phyloP scores from a whole-genome alignment of 2,329 filamentous ascomycete species.

The Epichloe aotearoae region DNA sequence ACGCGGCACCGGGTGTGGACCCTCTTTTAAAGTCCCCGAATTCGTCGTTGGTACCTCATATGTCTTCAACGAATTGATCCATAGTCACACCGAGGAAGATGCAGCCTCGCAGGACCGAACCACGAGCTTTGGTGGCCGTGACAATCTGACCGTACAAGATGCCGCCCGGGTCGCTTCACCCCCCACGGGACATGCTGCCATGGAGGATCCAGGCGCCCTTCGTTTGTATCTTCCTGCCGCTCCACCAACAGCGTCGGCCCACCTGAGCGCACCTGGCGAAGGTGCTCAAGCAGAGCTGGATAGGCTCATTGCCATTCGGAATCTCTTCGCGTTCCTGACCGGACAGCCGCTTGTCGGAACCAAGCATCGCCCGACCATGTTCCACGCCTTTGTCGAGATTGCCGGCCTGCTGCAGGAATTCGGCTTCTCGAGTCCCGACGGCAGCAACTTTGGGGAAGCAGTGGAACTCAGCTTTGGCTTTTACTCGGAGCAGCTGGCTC shows the following conservation, averaged over 20 bases:
- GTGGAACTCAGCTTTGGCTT: conserved; percentile 54
- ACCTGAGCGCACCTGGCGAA: conserved; percentile 20
- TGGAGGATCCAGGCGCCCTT: conserved; percentile 25
- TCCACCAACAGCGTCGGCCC: conserved; percentile 23
- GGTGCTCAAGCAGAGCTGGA: conserved; percentile 31
- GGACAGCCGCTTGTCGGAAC: conserved; percentile 51
- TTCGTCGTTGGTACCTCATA: conserved; percentile 40
- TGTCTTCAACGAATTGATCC: conserved; percentile 39
- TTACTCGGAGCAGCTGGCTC: conserved; percentile 62
- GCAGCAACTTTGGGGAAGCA: conserved; percentile 44
- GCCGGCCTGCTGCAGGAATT: conserved; percentile 41
- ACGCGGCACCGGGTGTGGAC: conserved; percentile 32
- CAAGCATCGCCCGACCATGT: conserved; percentile 35
- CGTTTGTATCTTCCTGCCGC: conserved; percentile 41
- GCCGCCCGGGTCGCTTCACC: conserved; percentile 27
- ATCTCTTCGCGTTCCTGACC: conserved; percentile 53
- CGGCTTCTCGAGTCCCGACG: conserved; percentile 42
- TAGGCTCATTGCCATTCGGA: conserved; percentile 44
- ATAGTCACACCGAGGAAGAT: conserved; percentile 24
- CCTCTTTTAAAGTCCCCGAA: conserved; percentile 45
- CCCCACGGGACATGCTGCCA: conserved; percentile 23
- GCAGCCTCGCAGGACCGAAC: not conserved
- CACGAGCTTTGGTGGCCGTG: conserved; percentile 33
- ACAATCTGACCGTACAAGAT: conserved; percentile 36
- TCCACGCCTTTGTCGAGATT: conserved; percentile 41